Evolutionary conservation across 2,329 filamentous ascomycete genomes (phyloP), one percentile per base, ranked within the genome.

Genomic region (Cadophora luteo-olivacea): DNA sequence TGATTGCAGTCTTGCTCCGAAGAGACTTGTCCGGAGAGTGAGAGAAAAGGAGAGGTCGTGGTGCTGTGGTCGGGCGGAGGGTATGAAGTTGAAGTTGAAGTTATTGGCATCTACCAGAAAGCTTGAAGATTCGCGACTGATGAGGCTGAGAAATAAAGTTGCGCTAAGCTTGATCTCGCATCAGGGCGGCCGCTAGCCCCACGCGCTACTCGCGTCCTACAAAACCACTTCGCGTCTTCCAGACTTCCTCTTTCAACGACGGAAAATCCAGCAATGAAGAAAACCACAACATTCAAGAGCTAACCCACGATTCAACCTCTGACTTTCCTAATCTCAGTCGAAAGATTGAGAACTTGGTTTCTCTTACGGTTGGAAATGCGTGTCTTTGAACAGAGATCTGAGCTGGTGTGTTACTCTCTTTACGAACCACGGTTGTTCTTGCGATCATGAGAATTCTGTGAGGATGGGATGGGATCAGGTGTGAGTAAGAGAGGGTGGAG

Each of bases 321-420:
- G 62, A 55, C 41, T 41, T 22, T 22, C 45, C 45, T 49, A 5
- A 49, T 2, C 19, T 7, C 45, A 19, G 45, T 49, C 12, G 45
- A 49, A 49, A 49, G 45, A 49, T 22, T 19, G n/a, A 22, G n/a
- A 19, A 49, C 22, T 22, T 22, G 45, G 45, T 1, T 1, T 65
- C 51, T 29, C 63, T 49, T 65, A 75, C 62, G 69, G 76, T 75
- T 69, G 66, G 69, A 74, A 38, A 76, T 78, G 77, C 70, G 75
- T 78, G 74, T 62, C 55, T 70, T 69, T 77, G 77, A 79, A 79
- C 77, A 79, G 77, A 79, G 70, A 79, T 79, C 77, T 78, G 73
- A 79, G 77, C 76, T 75, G 76, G 68, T n/a, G 33, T 45, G 48
- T 58, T 19, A 32, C 36, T 9, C 6, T 12, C 9, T 64, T 49